Evolutionary conservation across 148 eudicot genomes (phyloP).

Genomic region (Dysphania ambrosioides): DNA sequence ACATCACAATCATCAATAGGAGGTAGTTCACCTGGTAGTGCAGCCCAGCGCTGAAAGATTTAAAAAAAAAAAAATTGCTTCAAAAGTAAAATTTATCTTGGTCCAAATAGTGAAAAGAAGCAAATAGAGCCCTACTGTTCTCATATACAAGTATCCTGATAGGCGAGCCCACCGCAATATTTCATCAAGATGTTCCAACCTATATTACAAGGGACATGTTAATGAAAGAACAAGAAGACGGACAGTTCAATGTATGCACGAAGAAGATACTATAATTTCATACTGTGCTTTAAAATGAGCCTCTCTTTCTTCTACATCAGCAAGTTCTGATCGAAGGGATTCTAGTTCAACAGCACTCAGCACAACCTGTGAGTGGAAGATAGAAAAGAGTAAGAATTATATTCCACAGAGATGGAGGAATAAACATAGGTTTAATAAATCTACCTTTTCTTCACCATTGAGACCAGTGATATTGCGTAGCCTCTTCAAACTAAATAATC

Average conservation of each 20-base stretch:
- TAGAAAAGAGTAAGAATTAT: not conserved
- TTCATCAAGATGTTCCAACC: slow-evolving; percentile 83
- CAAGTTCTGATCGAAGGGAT: slow-evolving; percentile 74
- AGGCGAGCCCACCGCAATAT: slow-evolving; percentile 65
- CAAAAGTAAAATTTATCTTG: not conserved
- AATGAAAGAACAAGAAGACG: slow-evolving; percentile 6
- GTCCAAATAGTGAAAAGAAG: not conserved
- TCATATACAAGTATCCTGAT: slow-evolving; percentile 71
- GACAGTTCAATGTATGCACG: not conserved
- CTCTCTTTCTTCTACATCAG: slow-evolving; percentile 75
- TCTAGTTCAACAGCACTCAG: slow-evolving; percentile 72
- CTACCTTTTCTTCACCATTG: slow-evolving; percentile 75
- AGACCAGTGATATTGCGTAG: slow-evolving; percentile 56
- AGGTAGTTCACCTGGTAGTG: slow-evolving; percentile 92
- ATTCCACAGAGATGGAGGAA: not conserved
- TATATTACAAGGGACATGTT: slow-evolving; percentile 24
- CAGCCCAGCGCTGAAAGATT: slow-evolving; percentile 76
- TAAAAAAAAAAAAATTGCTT: not conserved
- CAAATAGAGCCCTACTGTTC: slow-evolving; percentile 46
- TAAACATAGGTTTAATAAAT: not conserved
- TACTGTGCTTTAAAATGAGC: slow-evolving; percentile 90
- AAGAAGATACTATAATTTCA: slow-evolving; percentile 18
- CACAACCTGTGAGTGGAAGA: slow-evolving; percentile 47
- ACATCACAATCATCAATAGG: slow-evolving; percentile 85
- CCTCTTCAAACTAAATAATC: slow-evolving; percentile 56